Base-by-base conservation (phyloP, 140 eudicot species). In the Artemisia princeps region DNA sequence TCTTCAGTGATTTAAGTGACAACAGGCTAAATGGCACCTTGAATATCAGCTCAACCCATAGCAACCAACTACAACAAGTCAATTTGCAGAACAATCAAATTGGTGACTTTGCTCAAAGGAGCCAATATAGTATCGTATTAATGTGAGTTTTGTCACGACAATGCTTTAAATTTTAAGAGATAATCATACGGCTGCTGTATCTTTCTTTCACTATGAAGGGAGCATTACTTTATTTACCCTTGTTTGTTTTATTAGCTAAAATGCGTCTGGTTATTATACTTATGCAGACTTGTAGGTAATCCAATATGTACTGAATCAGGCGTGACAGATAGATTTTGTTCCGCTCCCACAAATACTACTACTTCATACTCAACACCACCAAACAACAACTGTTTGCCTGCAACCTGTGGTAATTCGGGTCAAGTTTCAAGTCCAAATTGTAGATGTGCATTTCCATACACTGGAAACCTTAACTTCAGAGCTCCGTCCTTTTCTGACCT, bases 401-500 rank as follows among this genome's bases (percentile, higher is more conserved):
- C 73, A 22, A 10, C 75, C 6, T 92, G 99, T 73, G 46, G 58
- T 6, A 33, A 33, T 16, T 67, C 81, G 10, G 72, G 62, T 69
- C 80, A 80, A 86, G 44, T 71, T 70, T 63, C 86, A 17, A 92
- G 99, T 73, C 94, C 95, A 23, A 82, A 72, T 8, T 92, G 99
- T 76, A 24, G 24, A 74, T 92, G 99, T 73, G 80, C 88, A 22
- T 70, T 74, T 80, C 99, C 99, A 55, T 92, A 92, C 72, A 70
- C 79, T 0, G 98, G 96, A 23, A 73, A n/a, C 48, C 72, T 92
- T 33, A 30, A 44, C 57, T 92, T 92, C 70, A 68, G 86, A 68
- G 86, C 95, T 65, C 95, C 94, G 55, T 70, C 92, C 45, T 88
- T 92, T 70, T 84, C 96, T 26, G 60, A 80, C 85, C 72, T 81